Conservation (phyloP, 805 yeast genomes). For the Candida khao-thaluensis region DNA sequence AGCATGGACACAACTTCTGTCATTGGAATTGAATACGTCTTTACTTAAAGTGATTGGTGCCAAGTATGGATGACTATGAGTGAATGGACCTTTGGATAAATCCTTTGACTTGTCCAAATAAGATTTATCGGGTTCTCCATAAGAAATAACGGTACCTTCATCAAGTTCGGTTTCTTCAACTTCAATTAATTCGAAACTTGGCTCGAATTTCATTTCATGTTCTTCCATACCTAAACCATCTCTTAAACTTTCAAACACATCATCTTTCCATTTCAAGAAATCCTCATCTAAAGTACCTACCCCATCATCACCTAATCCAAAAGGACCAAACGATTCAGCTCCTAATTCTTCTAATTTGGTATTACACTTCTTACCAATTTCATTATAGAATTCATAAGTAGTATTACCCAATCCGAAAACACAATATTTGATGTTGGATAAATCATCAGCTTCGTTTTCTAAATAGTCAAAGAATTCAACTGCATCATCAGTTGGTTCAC, state of each 20-base stretch:
- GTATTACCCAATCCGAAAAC: conserved; percentile 93
- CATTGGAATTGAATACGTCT: conserved; percentile 66
- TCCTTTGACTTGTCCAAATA: conserved; percentile 29
- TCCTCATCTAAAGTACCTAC: conserved; percentile 94
- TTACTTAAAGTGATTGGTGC: conserved; percentile 60
- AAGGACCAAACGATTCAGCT: conserved; percentile 69
- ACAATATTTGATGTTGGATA: conserved; percentile 62
- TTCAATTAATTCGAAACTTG: conserved; percentile 52
- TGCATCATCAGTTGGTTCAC: conserved; percentile 98
- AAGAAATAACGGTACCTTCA: conserved; percentile 34
- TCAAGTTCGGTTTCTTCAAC: conserved; percentile 24
- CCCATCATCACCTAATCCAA: conserved; percentile 95
- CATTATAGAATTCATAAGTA: conserved; percentile 89
- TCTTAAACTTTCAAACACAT: conserved; percentile 63
- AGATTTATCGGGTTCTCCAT: conserved; percentile 80
- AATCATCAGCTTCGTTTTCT: conserved; percentile 53
- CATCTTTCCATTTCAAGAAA: conserved; percentile 89
- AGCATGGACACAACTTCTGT: conserved; percentile 83
- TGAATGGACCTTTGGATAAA: conserved; percentile 69
- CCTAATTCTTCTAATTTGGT: conserved; percentile 57
- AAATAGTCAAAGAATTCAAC: conserved; percentile 70
- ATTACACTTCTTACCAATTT: conserved; percentile 65
- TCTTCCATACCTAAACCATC: conserved; percentile 68
- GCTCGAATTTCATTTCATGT: conserved; percentile 75
- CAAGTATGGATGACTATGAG: conserved; percentile 76